phyloP scores from a whole-genome alignment of 2,329 filamentous ascomycete species.

The Aspergillus flavus region DNA sequence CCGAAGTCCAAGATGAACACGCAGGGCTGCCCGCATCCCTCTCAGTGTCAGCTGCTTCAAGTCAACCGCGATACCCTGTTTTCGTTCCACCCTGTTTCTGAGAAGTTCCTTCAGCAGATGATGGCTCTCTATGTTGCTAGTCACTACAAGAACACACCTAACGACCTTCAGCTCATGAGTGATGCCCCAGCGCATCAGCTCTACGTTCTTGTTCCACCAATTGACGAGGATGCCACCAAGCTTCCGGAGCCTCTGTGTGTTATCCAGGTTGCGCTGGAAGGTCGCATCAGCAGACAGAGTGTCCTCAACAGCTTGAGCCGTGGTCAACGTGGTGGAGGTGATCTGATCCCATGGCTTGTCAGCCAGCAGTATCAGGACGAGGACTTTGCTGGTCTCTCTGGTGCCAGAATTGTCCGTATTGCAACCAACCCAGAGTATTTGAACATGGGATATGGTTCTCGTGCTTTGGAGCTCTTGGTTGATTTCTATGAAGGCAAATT shows the following conservation, averaged over 20 bases:
- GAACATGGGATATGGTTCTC: constrained; percentile 89
- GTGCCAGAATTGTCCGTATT: constrained; percentile 88
- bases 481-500: constrained; percentile 98
- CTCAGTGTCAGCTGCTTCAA: constrained; percentile 85
- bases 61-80: constrained; percentile 98
- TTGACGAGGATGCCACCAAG: constrained; percentile 73
- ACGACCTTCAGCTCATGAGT: constrained; percentile 97
- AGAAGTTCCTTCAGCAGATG: constrained; percentile 97
- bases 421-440: constrained; percentile 94
- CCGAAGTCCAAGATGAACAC: constrained; percentile 73
- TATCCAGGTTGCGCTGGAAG: constrained; percentile 91
- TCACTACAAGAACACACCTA: constrained; percentile 97
- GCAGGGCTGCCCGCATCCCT: constrained; percentile 85
- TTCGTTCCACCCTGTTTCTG: constrained; percentile 95
- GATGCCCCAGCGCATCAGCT: constrained; percentile 96
- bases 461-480: constrained; percentile 80
- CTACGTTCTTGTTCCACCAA: constrained; percentile 88
- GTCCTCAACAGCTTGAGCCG: constrained; percentile 87
- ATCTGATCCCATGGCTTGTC: constrained; percentile 95
- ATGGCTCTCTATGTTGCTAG: constrained; percentile 96
- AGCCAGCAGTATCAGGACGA: constrained; percentile 98
- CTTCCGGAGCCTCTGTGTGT: constrained; percentile 93
- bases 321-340: constrained; percentile 85
- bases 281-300: constrained; percentile 89
- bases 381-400: constrained; percentile 90